A percentile compares a stretch with the other conserved stretches of the same genome.
phyloP scores from a whole-genome alignment of 805 yeast species.

The Candida caryicola region DNA sequence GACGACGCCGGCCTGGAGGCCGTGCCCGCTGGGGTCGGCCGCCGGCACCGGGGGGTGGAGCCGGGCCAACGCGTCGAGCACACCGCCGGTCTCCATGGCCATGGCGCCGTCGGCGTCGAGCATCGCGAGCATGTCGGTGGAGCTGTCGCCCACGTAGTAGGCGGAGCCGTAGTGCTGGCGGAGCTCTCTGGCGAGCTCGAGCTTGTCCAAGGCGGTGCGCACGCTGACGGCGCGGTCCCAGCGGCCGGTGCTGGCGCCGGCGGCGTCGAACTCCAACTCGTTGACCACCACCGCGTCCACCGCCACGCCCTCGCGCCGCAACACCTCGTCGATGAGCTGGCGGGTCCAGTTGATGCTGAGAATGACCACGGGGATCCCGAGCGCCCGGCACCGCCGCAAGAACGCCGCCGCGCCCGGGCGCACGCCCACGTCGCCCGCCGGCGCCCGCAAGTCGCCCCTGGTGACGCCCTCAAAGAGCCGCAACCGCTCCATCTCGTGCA shows the following conservation, averaged over 20 bases:
- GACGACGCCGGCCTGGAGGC: background rate
- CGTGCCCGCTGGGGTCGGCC: background rate
- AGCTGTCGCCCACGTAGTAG: slow-evolving; percentile 60
- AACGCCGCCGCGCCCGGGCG: slow-evolving; percentile 40
- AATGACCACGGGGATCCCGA: slow-evolving; percentile 38
- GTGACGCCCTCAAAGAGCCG: slow-evolving; percentile 44
- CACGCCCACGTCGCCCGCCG: slow-evolving; percentile 36
- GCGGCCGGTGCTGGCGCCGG: slow-evolving; percentile 27
- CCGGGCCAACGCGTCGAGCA: background rate
- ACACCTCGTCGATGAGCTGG: slow-evolving; percentile 39
- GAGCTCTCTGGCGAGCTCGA: slow-evolving; percentile 16
- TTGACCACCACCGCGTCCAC: slow-evolving; percentile 41
- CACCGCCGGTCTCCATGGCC: slow-evolving; percentile 26
- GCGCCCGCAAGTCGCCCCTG: slow-evolving; percentile 24
- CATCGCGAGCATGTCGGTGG: slow-evolving; percentile 55
- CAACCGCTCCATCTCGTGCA: slow-evolving; percentile 36
- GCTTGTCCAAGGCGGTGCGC: slow-evolving; percentile 57
- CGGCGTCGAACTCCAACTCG: slow-evolving; percentile 43
- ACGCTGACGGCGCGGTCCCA: slow-evolving; percentile 23
- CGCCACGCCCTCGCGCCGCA: slow-evolving; percentile 18
- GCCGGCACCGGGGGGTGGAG: background rate
- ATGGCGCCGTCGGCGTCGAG: slow-evolving; percentile 47
- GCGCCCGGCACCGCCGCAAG: slow-evolving; percentile 16
- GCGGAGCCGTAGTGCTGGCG: slow-evolving; percentile 15
- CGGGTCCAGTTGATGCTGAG: slow-evolving; percentile 66